phyloP scores from a whole-genome alignment of 2,329 filamentous ascomycete genomes.

The Saccharata proteae region DNA sequence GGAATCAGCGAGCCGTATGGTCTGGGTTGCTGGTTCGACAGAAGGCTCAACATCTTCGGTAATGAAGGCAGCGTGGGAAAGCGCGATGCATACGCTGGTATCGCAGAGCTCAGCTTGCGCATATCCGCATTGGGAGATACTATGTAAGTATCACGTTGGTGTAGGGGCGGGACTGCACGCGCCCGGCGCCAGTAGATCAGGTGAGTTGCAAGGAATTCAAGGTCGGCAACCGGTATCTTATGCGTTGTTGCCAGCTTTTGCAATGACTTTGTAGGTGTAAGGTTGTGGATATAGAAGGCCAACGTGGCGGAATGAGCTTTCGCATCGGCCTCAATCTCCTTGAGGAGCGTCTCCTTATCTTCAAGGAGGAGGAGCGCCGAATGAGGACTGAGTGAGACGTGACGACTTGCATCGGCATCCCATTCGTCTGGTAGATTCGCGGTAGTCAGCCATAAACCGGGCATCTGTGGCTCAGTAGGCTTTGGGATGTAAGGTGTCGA shows the following conservation, averaged over 20 bases:
- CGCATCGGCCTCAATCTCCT: conserved; percentile 53
- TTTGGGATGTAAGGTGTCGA: conserved; percentile 63
- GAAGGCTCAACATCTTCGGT: conserved; percentile 72
- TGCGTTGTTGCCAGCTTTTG: conserved; percentile 61
- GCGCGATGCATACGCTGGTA: conserved; percentile 57
- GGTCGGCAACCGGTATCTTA: conserved; percentile 63
- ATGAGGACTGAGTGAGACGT: conserved; percentile 50
- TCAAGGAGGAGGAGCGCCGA: conserved; percentile 77
- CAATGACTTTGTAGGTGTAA: conserved; percentile 51
- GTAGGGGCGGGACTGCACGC: conserved; percentile 79
- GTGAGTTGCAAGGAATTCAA: conserved; percentile 80
- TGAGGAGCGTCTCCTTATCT: conserved; percentile 69
- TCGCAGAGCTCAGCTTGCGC: conserved; percentile 54
- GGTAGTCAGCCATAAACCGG: conserved; percentile 76
- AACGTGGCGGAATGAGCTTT: conserved; percentile 67
- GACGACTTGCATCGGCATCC: conserved; percentile 56
- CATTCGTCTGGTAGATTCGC: conserved; percentile 58
- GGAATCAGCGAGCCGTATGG: conserved; percentile 77
- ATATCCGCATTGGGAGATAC: conserved; percentile 83
- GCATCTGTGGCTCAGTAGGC: conserved; percentile 55
- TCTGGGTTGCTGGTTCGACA: conserved; percentile 62
- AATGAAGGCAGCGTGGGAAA: conserved; percentile 78
- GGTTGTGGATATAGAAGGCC: conserved; percentile 55
- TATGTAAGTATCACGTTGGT: conserved; percentile 81
- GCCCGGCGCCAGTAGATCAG: conserved; percentile 94